These are phyloP conservation scores for Penicillium antarcticum DNA, from an alignment of 495 filamentous ascomycete species.

Conservation along the genomic window DNA sequence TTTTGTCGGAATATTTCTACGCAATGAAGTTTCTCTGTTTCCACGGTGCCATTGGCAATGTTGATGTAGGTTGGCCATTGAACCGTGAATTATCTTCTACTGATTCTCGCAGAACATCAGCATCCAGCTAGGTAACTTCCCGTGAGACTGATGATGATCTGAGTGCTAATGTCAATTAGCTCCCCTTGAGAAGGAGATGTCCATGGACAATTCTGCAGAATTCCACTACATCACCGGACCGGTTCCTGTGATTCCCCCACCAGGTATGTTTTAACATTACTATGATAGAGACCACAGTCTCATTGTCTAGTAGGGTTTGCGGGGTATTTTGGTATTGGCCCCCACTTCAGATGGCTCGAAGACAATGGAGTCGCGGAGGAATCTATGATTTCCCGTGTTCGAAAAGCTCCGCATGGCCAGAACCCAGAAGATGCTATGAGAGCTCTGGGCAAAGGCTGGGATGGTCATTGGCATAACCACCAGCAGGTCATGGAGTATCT, in stretches of 20 bases:
- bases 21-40: conserved; percentile 28
- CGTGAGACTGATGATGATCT: background rate
- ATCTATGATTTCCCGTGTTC: conserved; percentile 46
- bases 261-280: conserved; percentile 12
- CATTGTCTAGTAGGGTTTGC: conserved; percentile 33
- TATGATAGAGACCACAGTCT: background rate
- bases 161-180: background rate
- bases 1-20: background rate
- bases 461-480: conserved; percentile 20
- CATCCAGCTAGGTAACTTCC: conserved; percentile 42
- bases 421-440: conserved; percentile 50
- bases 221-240: conserved; percentile 49
- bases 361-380: conserved; percentile 39
- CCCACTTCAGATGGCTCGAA: conserved; percentile 51
- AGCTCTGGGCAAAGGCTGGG: conserved; percentile 23
- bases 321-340: conserved; percentile 51
- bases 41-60: conserved; percentile 32
- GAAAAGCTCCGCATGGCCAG: conserved; percentile 44
- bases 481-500: conserved; percentile 24
- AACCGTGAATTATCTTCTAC: background rate
- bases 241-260: conserved; percentile 41
- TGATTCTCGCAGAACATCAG: conserved; percentile 43
- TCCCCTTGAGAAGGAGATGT: conserved; percentile 45
- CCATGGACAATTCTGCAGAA: conserved; percentile 33
- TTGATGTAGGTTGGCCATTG: conserved; percentile 16